Conservation (phyloP, 805 yeast species). For the Monosporozyma yasuniensis region DNA sequence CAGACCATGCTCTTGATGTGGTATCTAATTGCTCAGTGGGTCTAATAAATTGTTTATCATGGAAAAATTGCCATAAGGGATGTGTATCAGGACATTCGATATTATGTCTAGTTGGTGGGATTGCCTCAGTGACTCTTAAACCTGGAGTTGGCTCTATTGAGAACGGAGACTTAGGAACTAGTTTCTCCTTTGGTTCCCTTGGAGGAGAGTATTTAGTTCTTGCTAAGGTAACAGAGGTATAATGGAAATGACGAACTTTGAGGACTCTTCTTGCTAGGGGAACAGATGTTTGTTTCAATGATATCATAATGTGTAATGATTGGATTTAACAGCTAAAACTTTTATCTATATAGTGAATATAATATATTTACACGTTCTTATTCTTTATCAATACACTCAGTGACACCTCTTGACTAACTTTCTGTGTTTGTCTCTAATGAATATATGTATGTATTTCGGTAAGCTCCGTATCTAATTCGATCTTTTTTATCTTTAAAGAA, state of each 20-base stretch:
- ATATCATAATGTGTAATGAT: not conserved
- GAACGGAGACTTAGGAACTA: constrained; percentile 12
- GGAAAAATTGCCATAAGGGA: constrained; percentile 91
- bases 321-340: not conserved
- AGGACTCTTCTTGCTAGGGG: constrained; percentile 3
- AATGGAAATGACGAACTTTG: not conserved
- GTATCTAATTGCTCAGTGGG: constrained; percentile 42
- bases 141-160: not conserved
- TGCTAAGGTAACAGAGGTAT: constrained; percentile 12
- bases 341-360: not conserved
- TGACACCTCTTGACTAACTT: not conserved
- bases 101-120: constrained; percentile 71
- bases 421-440: too few species aligned
- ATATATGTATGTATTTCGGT: not conserved
- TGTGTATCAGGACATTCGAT: constrained; percentile 72
- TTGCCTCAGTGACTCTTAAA: constrained; percentile 64
- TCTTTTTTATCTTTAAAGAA: too few species aligned
- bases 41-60: constrained; percentile 54
- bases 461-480: not conserved
- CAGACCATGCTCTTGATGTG: constrained; percentile 71
- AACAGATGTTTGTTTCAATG: constrained; percentile 19
- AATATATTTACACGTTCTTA: not conserved
- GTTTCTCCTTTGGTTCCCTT: not conserved
- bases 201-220: constrained; percentile 36
- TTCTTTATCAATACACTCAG: not conserved